Conservation (phyloP, 1,284 basidiomycete species). For the Malassezia japonica region DNA sequence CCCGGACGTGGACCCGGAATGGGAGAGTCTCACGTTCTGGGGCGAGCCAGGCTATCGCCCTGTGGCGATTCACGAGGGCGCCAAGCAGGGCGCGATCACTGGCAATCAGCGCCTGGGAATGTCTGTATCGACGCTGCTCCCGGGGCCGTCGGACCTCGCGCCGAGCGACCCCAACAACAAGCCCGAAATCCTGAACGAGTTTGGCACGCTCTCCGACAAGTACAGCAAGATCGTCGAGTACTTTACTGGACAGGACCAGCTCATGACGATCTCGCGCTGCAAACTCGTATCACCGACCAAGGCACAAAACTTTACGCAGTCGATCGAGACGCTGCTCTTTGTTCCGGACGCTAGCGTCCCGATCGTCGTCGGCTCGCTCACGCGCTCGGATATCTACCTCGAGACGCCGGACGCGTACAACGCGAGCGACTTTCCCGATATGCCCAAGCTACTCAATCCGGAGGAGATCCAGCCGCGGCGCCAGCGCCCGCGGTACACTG, state of each 20-base stretch:
- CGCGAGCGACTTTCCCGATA: conserved; percentile 7
- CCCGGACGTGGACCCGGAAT: conserved; percentile 14
- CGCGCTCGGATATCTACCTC: conserved; percentile 4
- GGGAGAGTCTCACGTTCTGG: conserved; percentile 24
- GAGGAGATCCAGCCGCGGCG: background rate
- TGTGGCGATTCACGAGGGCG: conserved; percentile 19
- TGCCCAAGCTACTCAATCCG: background rate
- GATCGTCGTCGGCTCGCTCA: conserved; percentile 1
- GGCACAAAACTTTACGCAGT: conserved; percentile 8
- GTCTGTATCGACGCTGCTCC: conserved; percentile 4
- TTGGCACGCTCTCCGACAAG: conserved; percentile 9
- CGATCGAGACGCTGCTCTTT: conserved; percentile 15
- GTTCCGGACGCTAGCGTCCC: background rate
- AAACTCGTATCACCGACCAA: background rate
- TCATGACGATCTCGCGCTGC: conserved; percentile 10
- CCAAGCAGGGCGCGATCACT: background rate
- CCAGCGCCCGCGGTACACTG: background rate
- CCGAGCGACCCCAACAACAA: background rate
- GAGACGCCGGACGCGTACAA: conserved; percentile 3
- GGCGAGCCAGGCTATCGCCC: conserved; percentile 33
- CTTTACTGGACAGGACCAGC: background rate
- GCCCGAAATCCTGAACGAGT: conserved; percentile 5
- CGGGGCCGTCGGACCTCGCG: background rate
- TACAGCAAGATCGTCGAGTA: conserved; percentile 9
- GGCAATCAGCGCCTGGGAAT: conserved; percentile 6